Evolutionary conservation across 139 green algal species (phyloP), one percentile per base, ranked within the genome.

Genomic region (Yamagishiella unicocca): DNA sequence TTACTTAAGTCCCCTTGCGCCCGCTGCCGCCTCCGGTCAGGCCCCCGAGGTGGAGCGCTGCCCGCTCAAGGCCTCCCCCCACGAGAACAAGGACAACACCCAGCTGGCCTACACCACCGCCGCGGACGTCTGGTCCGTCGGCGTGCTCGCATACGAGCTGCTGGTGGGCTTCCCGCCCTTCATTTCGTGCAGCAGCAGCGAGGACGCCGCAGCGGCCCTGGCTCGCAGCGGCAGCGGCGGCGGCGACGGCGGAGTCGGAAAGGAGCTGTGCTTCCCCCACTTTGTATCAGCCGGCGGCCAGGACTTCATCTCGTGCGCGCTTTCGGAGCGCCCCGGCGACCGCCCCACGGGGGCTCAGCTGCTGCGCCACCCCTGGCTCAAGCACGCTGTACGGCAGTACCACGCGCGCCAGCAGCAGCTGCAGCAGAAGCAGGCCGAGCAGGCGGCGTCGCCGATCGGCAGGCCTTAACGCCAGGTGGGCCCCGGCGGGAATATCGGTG

Each of bases 21-120:
- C 58, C 19, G 58, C 19, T 9, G 24, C 58, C 19, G 9, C 17
- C 37, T 8, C 74, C 27, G 5, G 5, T 2, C 79, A 85, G 81
- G 87, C 90, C 0, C 90, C 90, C 27, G 90, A 93, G 81, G 90
- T 93, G 31, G 45, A 88, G 64, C 53, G 50, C 29, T 93, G 90
- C 87, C 90, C 87, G 62, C 46, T 84, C 54, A 93, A 93, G 70
- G 31, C 31, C 17, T 27, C 42, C 10, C 90, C 90, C 37, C 6
- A 87, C 35, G 85, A 93, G 31, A 91, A 90, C 86, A 93, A 93
- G 74, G 73, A 89, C 54, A 31, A 50, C 37, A 27, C 45, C 29
- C 0, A 55, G 7, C 86, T 90, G 17, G 68, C 68, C 37, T 88
- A 88, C 68, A 61, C 68, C 82, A 81, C 82, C 38, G 67, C 70